A percentile compares a stretch with the other conserved stretches of the same genome.
phyloP scores from a whole-genome alignment of 2,329 filamentous ascomycete genomes.

The Aplosporella prunicola region DNA sequence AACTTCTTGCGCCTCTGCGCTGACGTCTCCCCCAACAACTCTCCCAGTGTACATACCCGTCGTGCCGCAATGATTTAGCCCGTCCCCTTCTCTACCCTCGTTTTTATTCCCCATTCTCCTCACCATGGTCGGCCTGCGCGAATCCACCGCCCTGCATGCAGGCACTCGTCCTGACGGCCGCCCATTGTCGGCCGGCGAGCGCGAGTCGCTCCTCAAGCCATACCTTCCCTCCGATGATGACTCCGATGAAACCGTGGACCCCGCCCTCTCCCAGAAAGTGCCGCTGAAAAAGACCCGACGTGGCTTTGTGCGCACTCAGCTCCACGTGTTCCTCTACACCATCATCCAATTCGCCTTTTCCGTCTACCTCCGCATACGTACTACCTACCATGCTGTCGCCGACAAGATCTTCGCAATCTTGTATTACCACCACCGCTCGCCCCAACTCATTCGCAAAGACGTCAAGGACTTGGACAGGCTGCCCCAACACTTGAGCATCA shows the following conservation, averaged over 20 bases:
- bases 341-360: conserved; percentile 75
- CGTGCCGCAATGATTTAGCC: no score
- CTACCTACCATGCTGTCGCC: conserved; percentile 67
- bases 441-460: conserved; percentile 83
- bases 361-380: conserved; percentile 72
- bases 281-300: conserved; percentile 35
- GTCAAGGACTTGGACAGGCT: conserved; percentile 63
- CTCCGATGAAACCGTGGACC: background rate
- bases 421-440: conserved; percentile 92
- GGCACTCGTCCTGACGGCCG: conserved; percentile 29
- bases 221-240: conserved; percentile 39
- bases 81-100: background rate
- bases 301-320: conserved; percentile 50
- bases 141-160: conserved; percentile 26
- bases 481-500: conserved; percentile 79
- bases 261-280: conserved; percentile 4
- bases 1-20: background rate
- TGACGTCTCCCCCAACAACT: background rate
- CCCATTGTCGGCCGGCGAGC: conserved; percentile 35
- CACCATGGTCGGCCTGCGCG: conserved; percentile 18
- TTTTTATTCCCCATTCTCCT: background rate
- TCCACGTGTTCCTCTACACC: conserved; percentile 59
- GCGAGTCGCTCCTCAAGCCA: conserved; percentile 42
- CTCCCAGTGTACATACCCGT: no score
- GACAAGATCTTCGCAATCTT: conserved; percentile 73